Conservation (phyloP, 768 basidiomycete species). For the Pilatotrama ljubarskyi region DNA sequence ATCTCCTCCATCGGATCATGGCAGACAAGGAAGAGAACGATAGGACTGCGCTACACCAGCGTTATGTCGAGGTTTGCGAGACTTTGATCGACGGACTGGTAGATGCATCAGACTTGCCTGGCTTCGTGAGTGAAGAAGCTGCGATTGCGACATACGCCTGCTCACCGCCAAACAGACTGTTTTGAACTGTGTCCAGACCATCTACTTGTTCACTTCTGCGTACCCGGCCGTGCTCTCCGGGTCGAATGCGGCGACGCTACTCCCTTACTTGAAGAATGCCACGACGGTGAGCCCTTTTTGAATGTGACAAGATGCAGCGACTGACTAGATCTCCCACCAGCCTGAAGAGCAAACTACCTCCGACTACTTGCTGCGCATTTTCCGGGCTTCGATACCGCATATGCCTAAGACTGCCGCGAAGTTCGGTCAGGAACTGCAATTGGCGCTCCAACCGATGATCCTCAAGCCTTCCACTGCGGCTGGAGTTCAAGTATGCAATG, state of each 20-base stretch:
- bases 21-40: constrained; percentile 64
- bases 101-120: constrained; percentile 78
- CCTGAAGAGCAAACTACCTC: constrained; percentile 79
- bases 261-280: constrained; percentile 89
- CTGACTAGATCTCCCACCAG: constrained; percentile 39
- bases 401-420: constrained; percentile 89
- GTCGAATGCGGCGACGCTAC: constrained; percentile 76
- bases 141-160: not conserved
- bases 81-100: constrained; percentile 85
- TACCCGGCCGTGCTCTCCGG: constrained; percentile 85
- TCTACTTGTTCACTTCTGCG: constrained; percentile 79
- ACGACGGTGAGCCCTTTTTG: constrained; percentile 55
- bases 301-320: not conserved
- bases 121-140: constrained; percentile 55
- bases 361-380: constrained; percentile 88
- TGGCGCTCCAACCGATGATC: constrained; percentile 86
- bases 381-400: constrained; percentile 78
- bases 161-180: constrained; percentile 54
- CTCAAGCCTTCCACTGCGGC: constrained; percentile 74
- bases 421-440: constrained; percentile 85
- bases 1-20: constrained; percentile 82
- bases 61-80: constrained; percentile 83
- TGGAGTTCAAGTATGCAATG: constrained; percentile 56
- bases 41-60: constrained; percentile 52
- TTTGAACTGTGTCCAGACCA: constrained; percentile 81